Evolutionary conservation across 306 rosid genomes (phyloP), one percentile per base, ranked within the genome.

Genomic region (Bauhinia variegata): DNA sequence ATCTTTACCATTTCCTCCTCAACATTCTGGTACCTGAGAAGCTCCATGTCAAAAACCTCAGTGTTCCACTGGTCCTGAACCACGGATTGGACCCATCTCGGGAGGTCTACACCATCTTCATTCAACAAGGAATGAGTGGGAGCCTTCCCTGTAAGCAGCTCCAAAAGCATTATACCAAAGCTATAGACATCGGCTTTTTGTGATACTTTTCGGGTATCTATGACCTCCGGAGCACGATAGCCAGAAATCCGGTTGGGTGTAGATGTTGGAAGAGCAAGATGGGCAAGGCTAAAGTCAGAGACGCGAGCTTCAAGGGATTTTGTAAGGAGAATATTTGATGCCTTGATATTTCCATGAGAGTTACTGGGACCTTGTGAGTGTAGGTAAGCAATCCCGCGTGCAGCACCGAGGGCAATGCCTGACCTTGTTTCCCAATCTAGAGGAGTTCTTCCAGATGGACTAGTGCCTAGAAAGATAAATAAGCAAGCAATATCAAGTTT

Each of bases 1-100:
- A 92, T 85, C 58, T 87, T 88, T 19, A 92, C 89, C 98, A 92
- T 89, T 43, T 92, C 98, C 34, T 89, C 96, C 84, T 89, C 98
- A 14, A 87, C 91, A 68, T 49, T 84, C 74, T 87, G 95, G 83
- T 92, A 89, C 63, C 96, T 75, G 5, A 92, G 95, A 79, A 92
- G 98, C 87, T 92, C 96, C 19, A 78, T 53, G 86, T 92, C 98
- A 58, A 92, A 92, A 11, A 92, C 93, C 41, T 92, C 96, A 0
- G 75, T 84, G 63, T 82, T 87, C 96, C 96, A 87, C 48, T 89
- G 89, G 54, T 89, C 96, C 68, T 52, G 82, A 72, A 89, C n/a
- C n/a, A n/a, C 82, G 11, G 95, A 87, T 34, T 76, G 91, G 16
- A 89, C 96, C 98, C 98, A 92, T 80, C 91, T 84, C 8, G 98